These are phyloP conservation scores for Leccinum pellstonianum DNA, from an alignment of 768 basidiomycete genomes.

Conservation along the genomic window DNA sequence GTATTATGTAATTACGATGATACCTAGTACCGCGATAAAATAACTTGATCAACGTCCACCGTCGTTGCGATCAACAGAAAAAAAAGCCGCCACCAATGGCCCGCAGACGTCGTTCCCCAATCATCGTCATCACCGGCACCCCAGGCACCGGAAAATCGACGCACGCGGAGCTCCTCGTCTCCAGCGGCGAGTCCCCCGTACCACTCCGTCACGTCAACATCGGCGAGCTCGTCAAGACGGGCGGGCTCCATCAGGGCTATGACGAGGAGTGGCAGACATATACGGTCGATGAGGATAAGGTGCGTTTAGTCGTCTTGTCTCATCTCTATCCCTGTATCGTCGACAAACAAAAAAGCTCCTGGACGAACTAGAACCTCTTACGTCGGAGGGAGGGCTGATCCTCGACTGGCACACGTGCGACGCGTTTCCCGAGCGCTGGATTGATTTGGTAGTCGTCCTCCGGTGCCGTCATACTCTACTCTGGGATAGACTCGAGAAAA, in stretches of 20 bases:
- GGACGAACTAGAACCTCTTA: slow-evolving; percentile 80
- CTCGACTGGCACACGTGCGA: slow-evolving; percentile 97
- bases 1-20: not conserved
- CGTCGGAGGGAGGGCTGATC: slow-evolving; percentile 70
- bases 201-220: slow-evolving; percentile 84
- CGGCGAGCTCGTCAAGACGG: slow-evolving; percentile 85
- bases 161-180: slow-evolving; percentile 77
- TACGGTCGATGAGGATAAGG: slow-evolving; percentile 95
- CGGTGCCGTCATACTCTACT: slow-evolving; percentile 83
- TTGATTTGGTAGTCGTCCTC: slow-evolving; percentile 91
- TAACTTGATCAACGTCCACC: not conserved
- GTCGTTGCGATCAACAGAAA: not conserved
- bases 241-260: slow-evolving; percentile 75
- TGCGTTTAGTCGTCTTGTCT: slow-evolving; percentile 32
- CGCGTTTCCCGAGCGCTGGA: slow-evolving; percentile 93
- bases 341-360: slow-evolving; percentile 55
- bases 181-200: slow-evolving; percentile 56
- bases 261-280: slow-evolving; percentile 96
- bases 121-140: slow-evolving; percentile 86
- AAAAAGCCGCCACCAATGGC: not conserved
- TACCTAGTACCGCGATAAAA: not conserved
- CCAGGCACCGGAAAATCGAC: slow-evolving; percentile 97
- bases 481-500: slow-evolving; percentile 88
- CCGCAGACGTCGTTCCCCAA: slow-evolving; percentile 42
- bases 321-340: not conserved